A percentile compares a stretch with the other conserved stretches of the same genome.
phyloP scores from a whole-genome alignment of 768 basidiomycete species.

The Calvatia gigantea region DNA sequence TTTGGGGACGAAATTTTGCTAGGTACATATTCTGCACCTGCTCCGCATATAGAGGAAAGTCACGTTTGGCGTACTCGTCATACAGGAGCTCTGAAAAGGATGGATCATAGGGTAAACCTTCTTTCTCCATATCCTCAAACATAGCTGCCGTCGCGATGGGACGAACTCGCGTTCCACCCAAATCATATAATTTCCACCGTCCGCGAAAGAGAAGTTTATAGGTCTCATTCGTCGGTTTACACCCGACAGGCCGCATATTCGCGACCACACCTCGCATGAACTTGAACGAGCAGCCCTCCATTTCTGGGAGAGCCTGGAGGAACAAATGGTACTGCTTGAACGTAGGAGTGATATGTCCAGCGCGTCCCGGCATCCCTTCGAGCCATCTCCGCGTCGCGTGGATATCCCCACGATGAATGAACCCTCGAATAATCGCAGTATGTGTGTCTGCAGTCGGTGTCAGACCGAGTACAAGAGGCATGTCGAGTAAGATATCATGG shows the following conservation, averaged over 20 bases:
- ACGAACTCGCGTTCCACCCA: constrained; percentile 26
- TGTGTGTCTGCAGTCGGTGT: constrained; percentile 44
- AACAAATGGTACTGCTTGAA: constrained; percentile 54
- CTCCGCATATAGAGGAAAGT: constrained; percentile 30
- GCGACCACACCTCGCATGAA: constrained; percentile 24
- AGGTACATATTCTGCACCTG: constrained; percentile 37
- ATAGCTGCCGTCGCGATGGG: constrained; percentile 34
- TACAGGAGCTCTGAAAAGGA: constrained; percentile 37
- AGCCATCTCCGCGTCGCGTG: constrained; percentile 50
- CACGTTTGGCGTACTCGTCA: constrained; percentile 39
- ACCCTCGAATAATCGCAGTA: constrained; percentile 42
- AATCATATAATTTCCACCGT: constrained; percentile 28
- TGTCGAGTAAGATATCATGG: constrained; percentile 46
- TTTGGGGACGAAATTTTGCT: constrained; percentile 4
- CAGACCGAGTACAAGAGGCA: constrained; percentile 44
- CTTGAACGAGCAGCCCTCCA: constrained; percentile 22
- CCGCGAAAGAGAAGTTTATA: constrained; percentile 47
- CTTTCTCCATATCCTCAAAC: constrained; percentile 43
- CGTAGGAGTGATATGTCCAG: constrained; percentile 43
- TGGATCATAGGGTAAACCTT: constrained; percentile 41
- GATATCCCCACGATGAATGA: constrained; percentile 42
- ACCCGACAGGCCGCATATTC: constrained; percentile 20
- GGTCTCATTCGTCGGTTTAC: constrained; percentile 39
- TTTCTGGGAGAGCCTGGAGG: constrained; percentile 35
- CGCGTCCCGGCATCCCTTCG: constrained; percentile 45